Conservation (phyloP, 768 basidiomycete species). For the Pleurotus tuoliensis region DNA sequence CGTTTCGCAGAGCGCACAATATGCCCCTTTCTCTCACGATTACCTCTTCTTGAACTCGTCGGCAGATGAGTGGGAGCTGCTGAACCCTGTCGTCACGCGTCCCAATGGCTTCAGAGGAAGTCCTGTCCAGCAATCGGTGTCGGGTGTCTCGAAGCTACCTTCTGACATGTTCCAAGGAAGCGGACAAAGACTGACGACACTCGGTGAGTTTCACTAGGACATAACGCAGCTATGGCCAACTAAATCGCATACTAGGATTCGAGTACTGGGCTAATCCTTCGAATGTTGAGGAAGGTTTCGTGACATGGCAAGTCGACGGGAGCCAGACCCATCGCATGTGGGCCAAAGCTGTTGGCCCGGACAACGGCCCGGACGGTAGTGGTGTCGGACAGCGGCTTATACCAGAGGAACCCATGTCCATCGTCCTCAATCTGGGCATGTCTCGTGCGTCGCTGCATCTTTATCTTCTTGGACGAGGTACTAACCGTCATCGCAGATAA, state of each 20-base stretch:
- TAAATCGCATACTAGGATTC: slow-evolving; percentile 41
- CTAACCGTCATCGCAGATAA: slow-evolving; percentile 33
- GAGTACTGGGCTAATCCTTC: slow-evolving; percentile 70
- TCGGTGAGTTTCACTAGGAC: slow-evolving; percentile 29
- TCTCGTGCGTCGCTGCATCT: slow-evolving; percentile 35
- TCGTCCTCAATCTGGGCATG: slow-evolving; percentile 61
- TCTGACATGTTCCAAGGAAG: slow-evolving; percentile 55
- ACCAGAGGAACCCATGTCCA: slow-evolving; percentile 56
- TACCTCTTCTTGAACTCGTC: slow-evolving; percentile 33
- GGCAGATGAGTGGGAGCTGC: slow-evolving; percentile 28
- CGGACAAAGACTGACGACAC: slow-evolving; percentile 45
- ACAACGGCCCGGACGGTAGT: slow-evolving; percentile 32
- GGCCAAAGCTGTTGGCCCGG: slow-evolving; percentile 46
- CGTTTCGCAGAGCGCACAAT: slow-evolving; percentile 74
- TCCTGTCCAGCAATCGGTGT: slow-evolving; percentile 57
- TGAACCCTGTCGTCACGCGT: slow-evolving; percentile 25
- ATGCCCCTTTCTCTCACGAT: slow-evolving; percentile 51
- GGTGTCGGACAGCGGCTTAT: slow-evolving; percentile 58
- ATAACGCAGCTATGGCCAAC: neutral
- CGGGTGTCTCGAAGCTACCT: slow-evolving; percentile 42
- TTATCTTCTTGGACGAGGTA: slow-evolving; percentile 1
- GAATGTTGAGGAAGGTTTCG: slow-evolving; percentile 51
- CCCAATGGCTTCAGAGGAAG: slow-evolving; percentile 46
- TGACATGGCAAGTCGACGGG: slow-evolving; percentile 74
- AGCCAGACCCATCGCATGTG: slow-evolving; percentile 44